These are phyloP conservation scores for Chaetomiaceae sp. DNA, from an alignment of 2,329 filamentous ascomycete genomes.

Conservation along the genomic window DNA sequence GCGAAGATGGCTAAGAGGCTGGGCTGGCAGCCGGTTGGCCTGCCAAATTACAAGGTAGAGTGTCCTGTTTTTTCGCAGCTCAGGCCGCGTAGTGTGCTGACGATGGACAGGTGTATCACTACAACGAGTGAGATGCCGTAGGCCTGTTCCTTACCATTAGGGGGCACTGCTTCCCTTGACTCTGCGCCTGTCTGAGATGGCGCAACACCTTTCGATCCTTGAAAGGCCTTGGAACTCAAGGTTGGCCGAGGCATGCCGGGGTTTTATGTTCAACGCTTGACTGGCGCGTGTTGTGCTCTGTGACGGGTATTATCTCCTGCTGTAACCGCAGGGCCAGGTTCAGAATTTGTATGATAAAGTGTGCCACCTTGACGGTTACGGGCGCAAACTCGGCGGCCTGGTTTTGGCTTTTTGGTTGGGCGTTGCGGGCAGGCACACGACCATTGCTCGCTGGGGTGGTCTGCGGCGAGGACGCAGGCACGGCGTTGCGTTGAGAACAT, in stretches of 20 bases:
- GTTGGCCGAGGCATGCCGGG: neutral
- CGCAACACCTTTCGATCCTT: neutral
- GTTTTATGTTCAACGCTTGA: neutral
- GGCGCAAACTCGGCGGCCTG: constrained; percentile 1
- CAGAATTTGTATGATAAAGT: constrained; percentile 18
- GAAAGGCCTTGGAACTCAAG: neutral
- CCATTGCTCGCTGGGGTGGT: constrained; percentile 3
- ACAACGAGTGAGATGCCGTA: constrained; percentile 63
- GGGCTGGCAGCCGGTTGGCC: constrained; percentile 79
- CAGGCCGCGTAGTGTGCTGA: constrained; percentile 10
- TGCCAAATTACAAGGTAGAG: constrained; percentile 93
- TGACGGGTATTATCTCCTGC: neutral
- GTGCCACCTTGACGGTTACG: constrained; percentile 8
- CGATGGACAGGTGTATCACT: constrained; percentile 71
- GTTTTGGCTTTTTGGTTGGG: constrained; percentile 11
- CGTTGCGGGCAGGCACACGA: constrained; percentile 4
- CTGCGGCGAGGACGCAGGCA: constrained; percentile 8
- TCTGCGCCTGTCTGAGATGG: too few relatives aligned
- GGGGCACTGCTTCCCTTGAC: too few relatives aligned
- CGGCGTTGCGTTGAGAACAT: constrained; percentile 23
- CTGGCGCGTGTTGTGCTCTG: neutral
- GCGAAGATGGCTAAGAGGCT: constrained; percentile 92
- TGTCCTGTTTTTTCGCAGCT: neutral
- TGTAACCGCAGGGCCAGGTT: neutral
- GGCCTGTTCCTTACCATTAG: too few relatives aligned